Conservation (phyloP, 805 yeast genomes). For the Ogataea corticis region DNA sequence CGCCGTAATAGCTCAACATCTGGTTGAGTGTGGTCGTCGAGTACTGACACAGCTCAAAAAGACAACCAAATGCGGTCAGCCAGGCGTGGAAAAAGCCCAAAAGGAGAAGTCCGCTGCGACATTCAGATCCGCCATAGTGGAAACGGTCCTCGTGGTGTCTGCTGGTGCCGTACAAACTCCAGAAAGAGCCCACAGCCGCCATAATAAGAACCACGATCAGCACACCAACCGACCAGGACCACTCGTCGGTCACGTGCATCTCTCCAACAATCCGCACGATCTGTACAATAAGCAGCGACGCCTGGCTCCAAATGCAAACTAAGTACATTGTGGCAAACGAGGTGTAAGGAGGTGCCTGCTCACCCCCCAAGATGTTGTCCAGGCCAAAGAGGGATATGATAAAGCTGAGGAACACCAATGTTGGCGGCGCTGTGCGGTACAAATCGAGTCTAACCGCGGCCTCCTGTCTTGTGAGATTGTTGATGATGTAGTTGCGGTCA, state of each 20-base stretch:
- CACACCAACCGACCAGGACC: conserved; percentile 13
- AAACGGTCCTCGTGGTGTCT: background rate
- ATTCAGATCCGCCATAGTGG: conserved; percentile 3
- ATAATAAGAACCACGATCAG: conserved; percentile 6
- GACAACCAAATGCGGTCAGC: conserved; percentile 24
- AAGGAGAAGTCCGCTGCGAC: conserved; percentile 11
- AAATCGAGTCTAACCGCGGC: conserved; percentile 8
- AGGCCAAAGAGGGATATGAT: conserved; percentile 16
- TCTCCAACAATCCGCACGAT: conserved; percentile 10
- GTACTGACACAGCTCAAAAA: conserved; percentile 25
- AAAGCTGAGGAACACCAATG: conserved; percentile 12
- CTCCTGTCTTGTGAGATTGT: conserved; percentile 9
- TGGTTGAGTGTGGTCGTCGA: conserved; percentile 22
- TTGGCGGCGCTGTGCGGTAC: conserved; percentile 15
- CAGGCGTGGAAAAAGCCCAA: conserved; percentile 19
- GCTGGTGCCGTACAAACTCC: conserved; percentile 5
- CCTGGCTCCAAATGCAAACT: conserved; percentile 16
- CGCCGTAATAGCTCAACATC: conserved; percentile 18
- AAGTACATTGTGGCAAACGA: conserved; percentile 12
- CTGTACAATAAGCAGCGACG: conserved; percentile 18
- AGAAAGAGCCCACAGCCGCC: conserved; percentile 9
- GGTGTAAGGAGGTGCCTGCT: conserved; percentile 6
- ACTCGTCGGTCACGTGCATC: conserved; percentile 10
- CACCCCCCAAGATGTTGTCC: conserved; percentile 10
- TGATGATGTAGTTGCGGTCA: conserved; percentile 14